These are phyloP conservation scores for Aspergillus amoenus DNA, from an alignment of 2,329 filamentous ascomycete genomes.

Conservation along the genomic window DNA sequence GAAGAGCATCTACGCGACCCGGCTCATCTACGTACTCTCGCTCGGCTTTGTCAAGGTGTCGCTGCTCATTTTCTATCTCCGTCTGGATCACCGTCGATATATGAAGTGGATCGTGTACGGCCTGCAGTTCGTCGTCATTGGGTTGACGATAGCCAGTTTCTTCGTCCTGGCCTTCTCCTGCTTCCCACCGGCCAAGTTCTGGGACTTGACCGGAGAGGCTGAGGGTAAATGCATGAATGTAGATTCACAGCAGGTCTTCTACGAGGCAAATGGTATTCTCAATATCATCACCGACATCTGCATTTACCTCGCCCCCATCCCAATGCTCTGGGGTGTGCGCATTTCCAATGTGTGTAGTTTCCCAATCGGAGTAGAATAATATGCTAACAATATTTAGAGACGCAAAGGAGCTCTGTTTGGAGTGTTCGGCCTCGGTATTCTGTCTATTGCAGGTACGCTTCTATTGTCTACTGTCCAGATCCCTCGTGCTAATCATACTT, in stretches of 20 bases:
- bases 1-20: background rate
- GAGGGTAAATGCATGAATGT: constrained; percentile 10
- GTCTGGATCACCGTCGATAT: background rate
- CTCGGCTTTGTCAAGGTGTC: background rate
- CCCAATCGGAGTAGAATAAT: too few relatives aligned
- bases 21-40: background rate
- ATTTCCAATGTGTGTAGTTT: too few relatives aligned
- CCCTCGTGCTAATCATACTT: too few relatives aligned
- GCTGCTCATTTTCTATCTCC: background rate
- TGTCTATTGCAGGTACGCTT: too few relatives aligned
- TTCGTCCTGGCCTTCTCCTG: background rate
- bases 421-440: too few relatives aligned
- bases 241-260: constrained; percentile 14
- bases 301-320: constrained; percentile 16
- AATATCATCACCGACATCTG: constrained; percentile 18
- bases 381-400: too few relatives aligned
- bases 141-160: background rate
- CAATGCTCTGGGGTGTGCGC: constrained; percentile 10
- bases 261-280: constrained; percentile 16
- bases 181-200: background rate
- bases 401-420: too few relatives aligned
- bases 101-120: background rate
- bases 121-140: background rate
- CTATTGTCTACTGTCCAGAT: too few relatives aligned
- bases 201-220: background rate